Base-by-base conservation (phyloP, 805 yeast genomes). In the Soucietia sequanensis region DNA sequence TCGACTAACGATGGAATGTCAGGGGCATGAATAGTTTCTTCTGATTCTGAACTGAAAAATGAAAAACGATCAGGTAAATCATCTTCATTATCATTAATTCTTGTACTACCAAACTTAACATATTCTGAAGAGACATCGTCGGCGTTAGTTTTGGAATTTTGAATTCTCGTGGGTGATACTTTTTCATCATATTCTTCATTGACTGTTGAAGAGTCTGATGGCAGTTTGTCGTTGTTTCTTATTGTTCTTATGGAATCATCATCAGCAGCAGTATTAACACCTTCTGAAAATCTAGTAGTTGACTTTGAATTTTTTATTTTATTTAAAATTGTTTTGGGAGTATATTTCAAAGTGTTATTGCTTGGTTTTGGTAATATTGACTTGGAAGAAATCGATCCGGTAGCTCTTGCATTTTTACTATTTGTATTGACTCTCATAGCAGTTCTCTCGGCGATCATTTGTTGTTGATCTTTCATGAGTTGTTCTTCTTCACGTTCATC, bases 1-100 rank as follows among this genome's bases (percentile, higher is more conserved):
- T 64, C 65, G 3, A 86, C 76, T 36, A 91, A 62, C 1, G 93
- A 79, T 2, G 93, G 83, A 25, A 91, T 73, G 52, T 88, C 96
- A 3, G 95, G 81, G 1, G 96, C 84, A 62, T 90, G 97, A 18
- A 87, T 71, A 0, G 97, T 91, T 50, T 84, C 95, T 38, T 87
- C 96, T 12, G 80, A 68, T 38, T 83, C 88, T 0, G 95, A 77
- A 27, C 81, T 79, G 55, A 89, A 90, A 54, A 86, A 86, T 23
- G 91, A 78, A 62, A 84, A 91, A 33, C 97, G 63, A 46, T 87
- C 90, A 4, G 93, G 93, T 21, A 54, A 52, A 8, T 43, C 20
- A 9, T 49, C 31, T 15, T 35, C 48, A n/a, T 49, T 55, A 30
- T 56, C 61, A 20, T 54, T 54, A 37, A 64, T 48, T 30, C 58